Percentiles rank a stretch among this genome's conserved stretches.
Conservation (phyloP, 2,329 filamentous ascomycete species). For the Fusarium anthophilum region DNA sequence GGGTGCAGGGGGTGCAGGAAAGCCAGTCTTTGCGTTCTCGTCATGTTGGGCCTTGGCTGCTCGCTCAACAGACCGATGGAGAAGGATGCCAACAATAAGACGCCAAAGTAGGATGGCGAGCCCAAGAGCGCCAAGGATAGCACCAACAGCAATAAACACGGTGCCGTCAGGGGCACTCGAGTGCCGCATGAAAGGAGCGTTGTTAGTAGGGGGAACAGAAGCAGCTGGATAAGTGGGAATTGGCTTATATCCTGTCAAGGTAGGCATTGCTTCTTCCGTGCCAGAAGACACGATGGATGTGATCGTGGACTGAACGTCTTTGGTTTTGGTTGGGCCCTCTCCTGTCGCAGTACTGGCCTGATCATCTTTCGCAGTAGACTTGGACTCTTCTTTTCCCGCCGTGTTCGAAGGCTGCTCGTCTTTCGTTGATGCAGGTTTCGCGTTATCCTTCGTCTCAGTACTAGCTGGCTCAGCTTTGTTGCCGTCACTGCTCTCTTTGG, state of each 20-base stretch:
- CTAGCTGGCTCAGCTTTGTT: slow-evolving; percentile 7
- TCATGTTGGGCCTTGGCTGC: slow-evolving; percentile 80
- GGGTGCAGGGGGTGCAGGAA: slow-evolving; percentile 64
- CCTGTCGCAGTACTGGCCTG: slow-evolving; percentile 35
- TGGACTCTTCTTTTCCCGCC: slow-evolving; percentile 14
- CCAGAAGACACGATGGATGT: slow-evolving; percentile 28
- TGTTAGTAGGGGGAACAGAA: slow-evolving; percentile 81
- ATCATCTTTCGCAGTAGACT: slow-evolving; percentile 20
- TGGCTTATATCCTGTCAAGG: slow-evolving; percentile 51
- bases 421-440: slow-evolving; percentile 25
- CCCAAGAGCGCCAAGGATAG: slow-evolving; percentile 84
- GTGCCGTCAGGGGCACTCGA: slow-evolving; percentile 89
- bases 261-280: slow-evolving; percentile 50
- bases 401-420: slow-evolving; percentile 23
- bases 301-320: slow-evolving; percentile 16
- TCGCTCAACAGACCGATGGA: slow-evolving; percentile 89
- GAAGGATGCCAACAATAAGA: slow-evolving; percentile 84
- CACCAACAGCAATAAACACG: slow-evolving; percentile 94
- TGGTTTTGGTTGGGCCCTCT: slow-evolving; percentile 22
- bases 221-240: slow-evolving; percentile 73
- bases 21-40: slow-evolving; percentile 75
- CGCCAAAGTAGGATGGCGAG: slow-evolving; percentile 89
- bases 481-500: neutral
- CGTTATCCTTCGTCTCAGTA: slow-evolving; percentile 15
- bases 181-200: slow-evolving; percentile 91